Base-by-base conservation (phyloP, 2,329 filamentous ascomycete species). In the Aphanocladium album region DNA sequence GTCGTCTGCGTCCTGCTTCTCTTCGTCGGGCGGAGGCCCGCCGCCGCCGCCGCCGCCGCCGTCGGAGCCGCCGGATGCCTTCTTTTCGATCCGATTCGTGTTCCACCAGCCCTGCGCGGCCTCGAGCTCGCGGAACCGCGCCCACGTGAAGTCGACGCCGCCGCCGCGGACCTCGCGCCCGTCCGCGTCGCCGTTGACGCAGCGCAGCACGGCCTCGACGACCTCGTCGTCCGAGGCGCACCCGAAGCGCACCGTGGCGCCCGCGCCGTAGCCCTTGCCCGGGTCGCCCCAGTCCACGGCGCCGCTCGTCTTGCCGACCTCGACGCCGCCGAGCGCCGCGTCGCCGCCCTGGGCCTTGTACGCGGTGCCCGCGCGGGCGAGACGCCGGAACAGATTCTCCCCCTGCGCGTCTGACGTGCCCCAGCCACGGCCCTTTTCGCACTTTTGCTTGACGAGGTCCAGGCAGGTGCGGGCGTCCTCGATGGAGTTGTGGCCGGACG, bases 361-460 rank as follows among this genome's bases (percentile, higher is more conserved):
- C 14, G 80, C 76, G 14, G 82, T 83, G 51, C 85, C 85, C 17
- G 85, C 79, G 49, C 87, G 81, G 3, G 82, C 83, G 4, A 99
- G 81, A 11, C 93, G 86, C 66, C 88, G 89, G 79, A 98, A 99
- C 54, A 99, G 86, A 66, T 91, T 93, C 76, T 99, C 95, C 45
- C 87, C 88, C 50, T 87, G 87, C 2, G 86, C 82, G 47, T 96
- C 91, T 54, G 85, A 85, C 0, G 88, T 89, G 39, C 91, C 95
- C 90, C 93, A 99, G 25, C 80, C 76, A 65, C 89, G 90, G 45
- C 95, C 95, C 74, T 90, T 95, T 73, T 98, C 93, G 72, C 93
- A 97, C 73, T 99, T 99, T 70, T 93, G 88, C 74, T 95, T 96
- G 52, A 98, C 86, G 1, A 99, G 87, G 68, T 98, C 93, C 16